Evolutionary conservation across 2,329 filamentous ascomycete genomes (phyloP), one percentile per base, ranked within the genome.

Genomic region (Aspergillus viridinutans): DNA sequence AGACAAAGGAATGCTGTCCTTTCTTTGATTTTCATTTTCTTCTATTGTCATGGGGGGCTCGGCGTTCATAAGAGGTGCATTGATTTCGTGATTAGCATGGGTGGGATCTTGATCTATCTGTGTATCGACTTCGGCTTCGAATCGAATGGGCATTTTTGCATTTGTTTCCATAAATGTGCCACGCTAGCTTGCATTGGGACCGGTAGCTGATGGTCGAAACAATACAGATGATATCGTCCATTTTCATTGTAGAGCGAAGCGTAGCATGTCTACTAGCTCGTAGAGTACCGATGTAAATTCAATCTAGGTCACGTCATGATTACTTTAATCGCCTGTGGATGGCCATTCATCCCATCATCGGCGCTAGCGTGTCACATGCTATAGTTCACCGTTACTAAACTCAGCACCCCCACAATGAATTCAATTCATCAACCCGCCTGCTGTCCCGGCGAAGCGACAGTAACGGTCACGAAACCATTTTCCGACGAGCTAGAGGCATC

Each of bases 61-160:
- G 62, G 62, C 62, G 62, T 64, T 62, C 52, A 28, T 60, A 58
- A 58, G 58, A 64, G 57, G 61, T 60, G 61, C 61, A 64, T 64
- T 56, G 52, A 49, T 38, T 17, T 38, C 17, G 2, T 38, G 50
- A 57, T 57, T 52, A 60, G 60, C 58, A 64, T 64, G 58, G 62
- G 54, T 56, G 57, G 62, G 55, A 54, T 54, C 54, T 51, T 49
- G 25, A 51, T 35, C 43, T 42, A 29, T 47, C 35, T 35, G 35
- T 51, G 42, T 50, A 23, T 45, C n/a, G n/a, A 20, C 42, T 45
- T 45, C 42, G 42, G 6, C 32, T 38, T 38, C 32, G 32, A 38
- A 38, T 38, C 32, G 32, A 23, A 45, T 21, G 9, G 42, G 21
- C 23, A 38, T 52, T 28, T 42, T 40, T 53, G n/a, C 45, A 48